Conservation (phyloP, 176 grass and related monocot genomes). For the Hsuehochloa calcarea region DNA sequence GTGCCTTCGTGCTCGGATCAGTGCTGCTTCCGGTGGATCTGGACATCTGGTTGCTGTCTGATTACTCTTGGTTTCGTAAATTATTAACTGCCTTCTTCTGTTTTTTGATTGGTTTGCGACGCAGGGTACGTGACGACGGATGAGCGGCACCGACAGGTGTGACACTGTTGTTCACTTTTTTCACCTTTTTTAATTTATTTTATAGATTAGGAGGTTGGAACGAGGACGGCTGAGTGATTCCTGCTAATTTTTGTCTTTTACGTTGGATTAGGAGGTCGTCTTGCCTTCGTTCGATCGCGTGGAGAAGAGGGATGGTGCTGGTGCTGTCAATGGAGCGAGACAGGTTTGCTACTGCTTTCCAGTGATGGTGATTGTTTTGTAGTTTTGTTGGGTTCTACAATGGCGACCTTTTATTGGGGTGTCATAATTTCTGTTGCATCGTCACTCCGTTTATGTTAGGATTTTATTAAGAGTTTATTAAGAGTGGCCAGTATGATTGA, state of each 20-base stretch:
- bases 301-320: neutral
- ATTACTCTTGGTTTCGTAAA: neutral
- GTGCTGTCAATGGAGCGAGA: neutral
- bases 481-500: neutral
- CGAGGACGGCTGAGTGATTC: neutral
- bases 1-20: slow-evolving; percentile 19
- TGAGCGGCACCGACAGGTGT: slow-evolving; percentile 59
- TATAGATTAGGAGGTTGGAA: slow-evolving; percentile 8
- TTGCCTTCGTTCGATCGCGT: slow-evolving; percentile 32
- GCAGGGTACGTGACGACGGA: slow-evolving; percentile 74
- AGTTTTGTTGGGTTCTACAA: neutral
- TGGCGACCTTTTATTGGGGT: neutral
- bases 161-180: neutral
- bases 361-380: slow-evolving; percentile 16
- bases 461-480: neutral
- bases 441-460: neutral
- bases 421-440: neutral
- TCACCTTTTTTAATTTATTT: neutral
- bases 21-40: slow-evolving; percentile 31
- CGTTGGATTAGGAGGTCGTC: slow-evolving; percentile 41
- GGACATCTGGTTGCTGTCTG: neutral
- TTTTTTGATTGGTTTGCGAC: neutral
- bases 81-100: neutral
- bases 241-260: neutral
- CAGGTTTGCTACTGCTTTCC: slow-evolving; percentile 20